A percentile compares a stretch with the other conserved stretches of the same genome.
phyloP scores from a whole-genome alignment of 2,329 filamentous ascomycete species.

The Cadophora malorum region DNA sequence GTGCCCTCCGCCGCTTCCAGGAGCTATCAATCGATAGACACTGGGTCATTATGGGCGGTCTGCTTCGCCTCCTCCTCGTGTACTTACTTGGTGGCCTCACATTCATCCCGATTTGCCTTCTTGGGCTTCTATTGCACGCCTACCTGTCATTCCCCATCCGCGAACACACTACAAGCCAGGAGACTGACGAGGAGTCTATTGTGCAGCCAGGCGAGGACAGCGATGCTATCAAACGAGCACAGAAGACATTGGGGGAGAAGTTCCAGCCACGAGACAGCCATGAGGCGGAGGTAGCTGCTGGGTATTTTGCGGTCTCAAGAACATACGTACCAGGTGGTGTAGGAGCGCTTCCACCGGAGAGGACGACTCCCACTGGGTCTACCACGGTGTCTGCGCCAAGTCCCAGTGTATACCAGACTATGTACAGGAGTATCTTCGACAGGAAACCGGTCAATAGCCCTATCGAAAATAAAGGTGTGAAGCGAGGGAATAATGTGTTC shows the following conservation, averaged over 20 bases:
- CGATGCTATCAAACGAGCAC: constrained; percentile 65
- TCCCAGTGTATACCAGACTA: constrained; percentile 95
- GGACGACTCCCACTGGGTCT: constrained; percentile 79
- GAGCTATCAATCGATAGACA: constrained; percentile 3
- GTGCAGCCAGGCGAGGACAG: constrained; percentile 69
- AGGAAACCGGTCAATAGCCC: constrained; percentile 61
- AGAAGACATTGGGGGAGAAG: constrained; percentile 64
- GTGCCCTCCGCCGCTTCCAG: constrained; percentile 6
- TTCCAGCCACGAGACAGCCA: constrained; percentile 61
- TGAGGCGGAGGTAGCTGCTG: constrained; percentile 81
- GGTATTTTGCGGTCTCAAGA: constrained; percentile 93
- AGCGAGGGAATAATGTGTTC: constrained; percentile 83
- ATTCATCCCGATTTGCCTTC: constrained; percentile 77
- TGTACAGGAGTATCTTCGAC: constrained; percentile 97
- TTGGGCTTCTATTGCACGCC: constrained; percentile 66
- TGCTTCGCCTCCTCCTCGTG: constrained; percentile 57
- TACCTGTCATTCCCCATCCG: constrained; percentile 70
- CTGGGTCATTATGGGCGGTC: constrained; percentile 29
- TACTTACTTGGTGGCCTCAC: constrained; percentile 90
- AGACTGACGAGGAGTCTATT: constrained; percentile 51
- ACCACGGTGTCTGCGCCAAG: constrained; percentile 78
- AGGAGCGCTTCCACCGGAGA: constrained; percentile 90
- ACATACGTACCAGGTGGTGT: constrained; percentile 92
- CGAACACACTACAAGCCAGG: constrained; percentile 48
- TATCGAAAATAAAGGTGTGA: constrained; percentile 47